Conservation (phyloP, 1,284 basidiomycete species). For the Marasmius oreades region DNA sequence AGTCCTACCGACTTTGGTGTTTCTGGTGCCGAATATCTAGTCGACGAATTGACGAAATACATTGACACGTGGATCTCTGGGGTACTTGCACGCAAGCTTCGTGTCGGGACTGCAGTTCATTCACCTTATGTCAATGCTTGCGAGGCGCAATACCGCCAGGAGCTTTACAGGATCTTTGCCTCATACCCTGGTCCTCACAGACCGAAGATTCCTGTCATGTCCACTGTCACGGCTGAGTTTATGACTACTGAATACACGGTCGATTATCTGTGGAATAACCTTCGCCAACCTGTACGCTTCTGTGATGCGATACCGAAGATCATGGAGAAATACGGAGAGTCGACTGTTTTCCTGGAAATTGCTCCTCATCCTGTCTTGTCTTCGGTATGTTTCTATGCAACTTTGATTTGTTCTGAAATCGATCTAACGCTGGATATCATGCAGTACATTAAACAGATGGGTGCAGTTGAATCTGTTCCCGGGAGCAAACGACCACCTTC, state of each 20-base stretch:
- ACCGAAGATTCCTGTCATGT: conserved; percentile 1
- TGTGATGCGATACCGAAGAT: background rate
- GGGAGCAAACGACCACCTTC: conserved; percentile 3
- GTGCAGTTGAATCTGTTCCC: background rate
- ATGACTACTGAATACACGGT: background rate
- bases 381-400: background rate
- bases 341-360: conserved; percentile 6
- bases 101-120: conserved; percentile 1
- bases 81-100: background rate
- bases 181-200: background rate
- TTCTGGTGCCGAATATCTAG: conserved; percentile 1
- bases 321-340: background rate
- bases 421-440: background rate
- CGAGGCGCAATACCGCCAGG: background rate
- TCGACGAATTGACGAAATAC: background rate
- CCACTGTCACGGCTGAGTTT: conserved; percentile 6
- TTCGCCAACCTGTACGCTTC: conserved; percentile 6
- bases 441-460: conserved; percentile 3
- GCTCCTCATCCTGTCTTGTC: conserved; percentile 8
- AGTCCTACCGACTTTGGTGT: conserved; percentile 6
- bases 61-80: conserved; percentile 1
- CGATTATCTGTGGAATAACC: conserved; percentile 9
- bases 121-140: conserved; percentile 4
- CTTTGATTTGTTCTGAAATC: background rate
- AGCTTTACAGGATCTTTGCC: background rate